Evolutionary conservation across 805 yeast genomes (phyloP).

Genomic region (Saturnispora halmiae): DNA sequence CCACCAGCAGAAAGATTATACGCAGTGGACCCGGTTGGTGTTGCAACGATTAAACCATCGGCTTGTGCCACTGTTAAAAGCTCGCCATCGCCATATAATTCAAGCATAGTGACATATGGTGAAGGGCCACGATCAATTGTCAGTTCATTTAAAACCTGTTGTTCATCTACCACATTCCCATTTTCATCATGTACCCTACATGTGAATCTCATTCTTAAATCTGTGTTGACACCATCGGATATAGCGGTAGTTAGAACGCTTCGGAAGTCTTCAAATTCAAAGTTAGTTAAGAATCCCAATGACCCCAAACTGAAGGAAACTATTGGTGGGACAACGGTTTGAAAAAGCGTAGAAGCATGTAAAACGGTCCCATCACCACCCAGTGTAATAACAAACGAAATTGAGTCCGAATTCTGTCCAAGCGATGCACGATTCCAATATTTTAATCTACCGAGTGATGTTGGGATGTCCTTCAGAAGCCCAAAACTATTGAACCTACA

Average conservation of each 20-base stretch:
- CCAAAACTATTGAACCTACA: conserved; percentile 54
- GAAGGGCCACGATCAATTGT: conserved; percentile 92
- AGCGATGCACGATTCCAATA: conserved; percentile 66
- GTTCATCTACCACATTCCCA: conserved; percentile 49
- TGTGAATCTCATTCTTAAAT: conserved; percentile 79
- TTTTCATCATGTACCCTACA: conserved; percentile 57
- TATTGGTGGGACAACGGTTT: conserved; percentile 82
- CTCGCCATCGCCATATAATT: conserved; percentile 80
- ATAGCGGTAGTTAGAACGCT: conserved; percentile 48
- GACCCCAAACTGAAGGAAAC: conserved; percentile 85
- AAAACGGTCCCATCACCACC: conserved; percentile 98
- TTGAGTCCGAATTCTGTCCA: conserved; percentile 34
- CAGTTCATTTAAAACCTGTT: conserved; percentile 81
- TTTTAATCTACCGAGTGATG: conserved; percentile 38
- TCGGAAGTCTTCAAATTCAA: conserved; percentile 66
- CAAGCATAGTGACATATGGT: conserved; percentile 84
- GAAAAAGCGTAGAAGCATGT: conserved; percentile 80
- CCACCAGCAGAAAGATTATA: conserved; percentile 95
- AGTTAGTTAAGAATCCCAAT: conserved; percentile 84
- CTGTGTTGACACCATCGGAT: conserved; percentile 63
- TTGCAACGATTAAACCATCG: conserved; percentile 85
- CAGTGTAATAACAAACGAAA: conserved; percentile 75
- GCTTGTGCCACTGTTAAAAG: conserved; percentile 86
- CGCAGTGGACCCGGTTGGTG: conserved; percentile 96
- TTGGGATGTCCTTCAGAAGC: conserved; percentile 39